These are phyloP conservation scores for Chytridium lagenaria DNA, from an alignment of 371 early-diverging fungal genomes.

Conservation along the genomic window DNA sequence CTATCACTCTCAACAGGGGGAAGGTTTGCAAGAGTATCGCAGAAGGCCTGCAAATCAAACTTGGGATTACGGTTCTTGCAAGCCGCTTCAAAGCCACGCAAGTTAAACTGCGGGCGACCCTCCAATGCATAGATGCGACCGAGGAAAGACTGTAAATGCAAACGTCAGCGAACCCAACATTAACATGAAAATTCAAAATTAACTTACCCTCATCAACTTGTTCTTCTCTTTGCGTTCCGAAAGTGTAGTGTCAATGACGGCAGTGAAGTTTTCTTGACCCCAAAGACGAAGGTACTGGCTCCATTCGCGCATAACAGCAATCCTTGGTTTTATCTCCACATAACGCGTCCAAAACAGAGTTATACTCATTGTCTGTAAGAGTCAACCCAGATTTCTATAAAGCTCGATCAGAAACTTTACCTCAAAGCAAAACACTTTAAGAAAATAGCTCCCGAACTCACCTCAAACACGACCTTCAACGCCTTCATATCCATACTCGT, in stretches of 20 bases:
- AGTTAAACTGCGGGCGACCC: slow-evolving; percentile 33
- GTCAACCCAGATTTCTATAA: slow-evolving; percentile 26
- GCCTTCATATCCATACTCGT: background rate
- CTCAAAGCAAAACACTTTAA: background rate
- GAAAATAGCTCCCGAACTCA: background rate
- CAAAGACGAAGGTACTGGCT: slow-evolving; percentile 31
- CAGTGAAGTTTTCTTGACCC: slow-evolving; percentile 28
- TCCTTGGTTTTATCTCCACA: slow-evolving; percentile 26
- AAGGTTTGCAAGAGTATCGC: slow-evolving; percentile 21
- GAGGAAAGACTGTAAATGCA: slow-evolving; percentile 23
- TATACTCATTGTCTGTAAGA: slow-evolving; percentile 22
- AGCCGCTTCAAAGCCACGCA: slow-evolving; percentile 29
- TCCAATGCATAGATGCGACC: slow-evolving; percentile 28
- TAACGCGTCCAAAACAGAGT: slow-evolving; percentile 18
- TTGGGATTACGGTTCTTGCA: slow-evolving; percentile 28
- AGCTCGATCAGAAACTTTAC: too few relatives aligned
- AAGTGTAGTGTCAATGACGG: slow-evolving; percentile 19
- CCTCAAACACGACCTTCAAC: slow-evolving; percentile 10
- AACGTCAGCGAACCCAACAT: background rate
- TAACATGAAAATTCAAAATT: background rate
- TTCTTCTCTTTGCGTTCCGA: slow-evolving; percentile 19
- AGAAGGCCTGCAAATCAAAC: slow-evolving; percentile 32
- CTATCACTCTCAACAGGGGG: slow-evolving; percentile 33
- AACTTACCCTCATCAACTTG: slow-evolving; percentile 31
- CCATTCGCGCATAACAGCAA: slow-evolving; percentile 23